Base-by-base conservation (phyloP, 2,329 filamentous ascomycete species). In the Cladosporium colombiae region DNA sequence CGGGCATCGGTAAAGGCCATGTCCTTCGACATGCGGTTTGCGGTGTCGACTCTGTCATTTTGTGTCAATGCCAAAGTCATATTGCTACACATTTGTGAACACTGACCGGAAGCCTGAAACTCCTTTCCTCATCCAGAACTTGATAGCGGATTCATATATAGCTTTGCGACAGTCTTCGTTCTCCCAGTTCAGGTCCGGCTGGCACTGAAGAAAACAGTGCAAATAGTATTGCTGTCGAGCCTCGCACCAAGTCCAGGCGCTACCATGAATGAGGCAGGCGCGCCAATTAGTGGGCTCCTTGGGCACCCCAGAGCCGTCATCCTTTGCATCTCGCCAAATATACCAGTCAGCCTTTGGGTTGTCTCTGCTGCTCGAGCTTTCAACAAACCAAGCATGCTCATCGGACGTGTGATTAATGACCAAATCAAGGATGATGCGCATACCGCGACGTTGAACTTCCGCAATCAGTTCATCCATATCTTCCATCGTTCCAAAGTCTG, bases 111-210 rank as follows among this genome's bases (percentile, higher is more conserved):
- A 81, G 2, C 79, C 79, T 60, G 79, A 78, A 0, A 91, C 87
- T 2, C 91, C 91, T 29, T 86, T 85, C 56, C 90, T 80, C 0
- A 94, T 84, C 91, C 91, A 95, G 74, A 93, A 94, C 1, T 59
- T 62, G 68, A 74, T 72, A 16, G 70, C 67, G 16, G 84, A 84
- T 44, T 88, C 82, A 74, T 92, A 90, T 18, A 94, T 89, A 2
- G 90, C 90, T 56, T 85, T 79, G 14, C 91, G 84, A 0, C 89
- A 85, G 18, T 85, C 86, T 0, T 84, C 82, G 64, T 90, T 91
- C 73, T 93, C 91, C 91, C 91, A 95, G 78, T 95, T 95, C 18
- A 95, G 82, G 71, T 95, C 92, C 0, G 92, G 91, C 75, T 94
- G 91, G 70, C 92, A 88, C 4, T 84, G 85, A 8, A 89, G 88